Base-by-base conservation (phyloP, 768 basidiomycete species). In the Leccinum pellstonianum region DNA sequence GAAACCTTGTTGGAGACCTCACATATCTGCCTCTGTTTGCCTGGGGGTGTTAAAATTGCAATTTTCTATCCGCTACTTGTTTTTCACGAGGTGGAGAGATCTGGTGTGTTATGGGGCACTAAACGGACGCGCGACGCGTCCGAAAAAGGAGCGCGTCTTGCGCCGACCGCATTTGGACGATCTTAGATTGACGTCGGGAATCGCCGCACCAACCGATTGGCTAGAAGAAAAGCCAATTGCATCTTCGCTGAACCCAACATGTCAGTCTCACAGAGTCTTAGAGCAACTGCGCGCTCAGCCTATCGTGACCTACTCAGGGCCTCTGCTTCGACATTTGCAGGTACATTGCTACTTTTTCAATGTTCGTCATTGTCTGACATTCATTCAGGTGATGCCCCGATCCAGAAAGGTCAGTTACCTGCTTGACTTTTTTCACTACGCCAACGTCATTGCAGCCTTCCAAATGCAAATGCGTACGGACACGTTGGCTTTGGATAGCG, bases 301-400 rank as follows among this genome's bases (percentile, higher is more conserved):
- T 94, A 94, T 67, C 83, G 91, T 35, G 77, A 83, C 65, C 75
- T 92, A 4, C 83, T 86, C 63, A 80, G 91, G 46, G 86, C 90
- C 1, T 83, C 90, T 2, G 71, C 83, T 6, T 68, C 75, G 11
- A 91, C 90, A 0, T 94, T 94, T 69, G 56, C 80, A 58, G 91
- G 89, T 83, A 66, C 37, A 68, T 69, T 4, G 0, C 5, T 31
- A 31, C 3, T 3, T 46, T 35, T 61, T 17, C 29, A 5, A 19
- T 17, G 4, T 25, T 51, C 12, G 0, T 54, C 8, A 14, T 25
- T 8, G 17, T 47, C 61, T 57, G 17, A 66, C 57, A 33, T 31
- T 41, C 49, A 43, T 43, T 43, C 50, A 88, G 87, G 85, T 31
- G 88, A 91, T 74, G 77, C 67, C 19, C 76, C 72, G 1, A 76